Evolutionary conservation across 2,329 filamentous ascomycete genomes (phyloP).

Genomic region (Calonectria multiphialidica): DNA sequence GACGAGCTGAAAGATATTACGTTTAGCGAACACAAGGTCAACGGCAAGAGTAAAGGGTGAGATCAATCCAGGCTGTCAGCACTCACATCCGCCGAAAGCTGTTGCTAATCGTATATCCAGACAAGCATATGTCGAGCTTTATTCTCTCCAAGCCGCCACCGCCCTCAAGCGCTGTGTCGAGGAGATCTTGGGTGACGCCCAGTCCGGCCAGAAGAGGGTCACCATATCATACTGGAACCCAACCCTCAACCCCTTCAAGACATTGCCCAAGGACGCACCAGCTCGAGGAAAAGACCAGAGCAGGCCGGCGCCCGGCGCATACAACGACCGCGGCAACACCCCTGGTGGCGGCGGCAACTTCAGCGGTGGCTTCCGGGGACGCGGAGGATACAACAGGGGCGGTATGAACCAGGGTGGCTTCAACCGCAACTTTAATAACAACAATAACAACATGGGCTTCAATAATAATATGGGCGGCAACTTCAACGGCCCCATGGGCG

Average conservation of each 20-base stretch:
- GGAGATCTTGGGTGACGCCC: conserved; percentile 62
- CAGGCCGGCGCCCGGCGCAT: conserved; percentile 63
- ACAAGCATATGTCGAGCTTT: conserved; percentile 88
- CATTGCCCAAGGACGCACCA: conserved; percentile 88
- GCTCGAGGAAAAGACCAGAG: conserved; percentile 70
- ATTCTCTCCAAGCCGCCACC: conserved; percentile 85
- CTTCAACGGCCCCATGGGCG: conserved; percentile 65
- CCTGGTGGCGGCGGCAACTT: conserved; percentile 63
- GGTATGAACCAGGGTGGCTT: conserved; percentile 62
- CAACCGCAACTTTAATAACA: conserved; percentile 58
- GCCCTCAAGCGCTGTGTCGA: conserved; percentile 88
- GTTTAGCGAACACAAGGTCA: conserved; percentile 98
- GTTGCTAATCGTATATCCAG: conserved; percentile 50
- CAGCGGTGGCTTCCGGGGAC: conserved; percentile 65
- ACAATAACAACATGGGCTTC: conserved; percentile 60
- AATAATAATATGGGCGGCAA: conserved; percentile 61
- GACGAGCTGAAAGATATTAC: conserved; percentile 91
- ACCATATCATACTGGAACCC: conserved; percentile 82
- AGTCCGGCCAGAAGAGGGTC: conserved; percentile 75
- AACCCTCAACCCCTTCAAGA: conserved; percentile 88
- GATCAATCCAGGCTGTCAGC: conserved; percentile 42
- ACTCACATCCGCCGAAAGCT: not conserved
- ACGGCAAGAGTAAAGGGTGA: conserved; percentile 98
- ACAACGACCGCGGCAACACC: conserved; percentile 54
- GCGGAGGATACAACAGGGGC: conserved; percentile 58